Evolutionary conservation across 2,329 filamentous ascomycete genomes (phyloP), one percentile per base, ranked within the genome.

Genomic region (Botrytis tulipae): DNA sequence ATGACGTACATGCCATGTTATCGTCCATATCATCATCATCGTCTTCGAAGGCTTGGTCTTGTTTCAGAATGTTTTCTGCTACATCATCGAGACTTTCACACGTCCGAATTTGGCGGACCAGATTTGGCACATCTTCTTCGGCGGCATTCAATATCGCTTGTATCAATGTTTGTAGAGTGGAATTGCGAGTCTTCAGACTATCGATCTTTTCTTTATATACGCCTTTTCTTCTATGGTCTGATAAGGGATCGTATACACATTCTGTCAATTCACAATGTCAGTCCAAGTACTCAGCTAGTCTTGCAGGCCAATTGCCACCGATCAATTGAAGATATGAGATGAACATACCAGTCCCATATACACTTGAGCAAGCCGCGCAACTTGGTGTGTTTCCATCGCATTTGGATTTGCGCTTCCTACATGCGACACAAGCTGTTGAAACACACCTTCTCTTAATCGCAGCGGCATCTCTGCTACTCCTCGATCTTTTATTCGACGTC

Each of bases 131-230:
- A 73, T 96, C 93, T 8, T 97, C 93, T 81, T 98, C 95, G 32
- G 92, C 88, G 63, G 93, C 94, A 82, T 97, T 98, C 69, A 98
- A 86, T 69, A 99, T 94, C 66, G 95, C 94, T 80, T 98, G 93
- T 75, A 98, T 90, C 54, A 98, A 86, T n/a, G 94, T 94, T 81
- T 98, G 93, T 72, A 98, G 85, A 1, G 95, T 98, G 51, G 93
- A 93, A 79, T 91, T 94, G 76, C 90, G 90, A 35, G 94, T 95
- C 84, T 97, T 97, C 82, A 95, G 87, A 80, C 89, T 93, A 82
- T 97, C 95, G 37, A 92, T 90, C 82, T 97, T 96, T 83, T 97
- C 94, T 80, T 95, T 95, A 82, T 98, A 98, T 67, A 98, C 96
- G 74, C 96, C 96, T 82, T 98, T 98, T 69, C 96, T 91, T 68